Base-by-base conservation (phyloP, 2,329 filamentous ascomycete genomes). In the Tolypocladium ophioglossoides region DNA sequence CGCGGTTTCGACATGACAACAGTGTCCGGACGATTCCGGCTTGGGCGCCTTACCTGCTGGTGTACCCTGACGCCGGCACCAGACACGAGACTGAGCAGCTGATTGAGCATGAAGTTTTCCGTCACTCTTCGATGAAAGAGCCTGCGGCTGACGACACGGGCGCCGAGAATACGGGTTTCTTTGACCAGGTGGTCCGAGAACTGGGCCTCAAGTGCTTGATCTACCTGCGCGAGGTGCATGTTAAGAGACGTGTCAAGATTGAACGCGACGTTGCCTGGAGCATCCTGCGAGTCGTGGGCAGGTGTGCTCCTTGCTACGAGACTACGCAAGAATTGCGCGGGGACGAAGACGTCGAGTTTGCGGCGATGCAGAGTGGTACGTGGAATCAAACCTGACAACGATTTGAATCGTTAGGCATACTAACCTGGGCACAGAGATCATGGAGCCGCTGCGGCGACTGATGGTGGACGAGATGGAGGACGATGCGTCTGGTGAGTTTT, bases 391-490 rank as follows among this genome's bases (percentile, higher is more conserved):
- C 9, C 2, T 2, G 27, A 34, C 9, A 27, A 48, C 16, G 16
- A 8, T 4, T 12, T 11, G 18, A 20, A 11, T 11, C 8, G 8
- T 4, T 14, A 12, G 30, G 5, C 18, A 5, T 48, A 38, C 56
- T 59, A 49, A 60, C 37, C 14, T 47, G 49, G 30, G 40, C 16
- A 46, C 54, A 72, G 68, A 70, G 32, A 70, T 80, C 4, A 56
- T 77, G 14, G 73, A 74, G 16, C 63, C 70, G n/a, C 73, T 88
- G 61, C 73, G 72, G 39, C 71, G 70, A 50, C 67, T 86, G n/a
- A 71, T 79, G 46, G 74, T 82, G 18, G 79, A 83, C 50, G 77
- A 82, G 56, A 63, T 79, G 54, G 80, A 83, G 57, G 79, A 83
- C 52, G 80, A 83, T 53, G 78, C 70, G 60, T 82, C 79, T 59